Conservation (phyloP, 257 asterid genomes). For the Ophiorrhiza pumila region DNA sequence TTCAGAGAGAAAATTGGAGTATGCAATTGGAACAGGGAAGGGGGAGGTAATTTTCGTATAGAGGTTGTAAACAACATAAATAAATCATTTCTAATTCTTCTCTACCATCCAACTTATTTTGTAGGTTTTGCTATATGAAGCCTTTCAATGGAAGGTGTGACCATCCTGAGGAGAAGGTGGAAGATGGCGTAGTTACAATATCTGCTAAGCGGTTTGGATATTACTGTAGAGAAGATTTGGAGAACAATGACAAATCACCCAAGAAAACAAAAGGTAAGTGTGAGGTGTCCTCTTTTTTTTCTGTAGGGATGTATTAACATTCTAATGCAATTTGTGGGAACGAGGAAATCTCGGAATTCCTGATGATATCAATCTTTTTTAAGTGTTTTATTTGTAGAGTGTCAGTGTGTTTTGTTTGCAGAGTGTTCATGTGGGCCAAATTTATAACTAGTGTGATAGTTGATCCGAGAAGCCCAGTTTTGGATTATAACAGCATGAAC, state of each 20-base stretch:
- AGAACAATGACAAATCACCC: neutral
- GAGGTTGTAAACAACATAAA: neutral
- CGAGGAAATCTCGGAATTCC: neutral
- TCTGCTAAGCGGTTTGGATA: conserved; percentile 43
- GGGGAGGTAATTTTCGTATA: neutral
- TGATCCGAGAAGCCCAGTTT: neutral
- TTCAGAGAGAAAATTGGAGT: neutral
- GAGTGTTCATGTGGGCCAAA: too few relatives aligned
- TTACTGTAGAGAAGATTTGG: conserved; percentile 20
- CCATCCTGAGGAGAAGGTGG: conserved; percentile 52
- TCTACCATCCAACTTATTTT: conserved; percentile 1
- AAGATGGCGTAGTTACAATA: conserved; percentile 51
- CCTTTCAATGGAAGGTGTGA: conserved; percentile 63
- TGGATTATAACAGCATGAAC: neutral
- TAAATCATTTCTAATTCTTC: neutral
- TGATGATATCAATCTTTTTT: neutral
- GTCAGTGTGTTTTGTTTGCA: too few relatives aligned
- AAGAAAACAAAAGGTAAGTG: conserved; percentile 9
- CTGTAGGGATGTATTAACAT: neutral
- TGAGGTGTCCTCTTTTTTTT: neutral
- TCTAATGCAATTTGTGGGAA: neutral
- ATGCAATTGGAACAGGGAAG: neutral
- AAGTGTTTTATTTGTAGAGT: neutral
- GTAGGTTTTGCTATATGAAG: conserved; percentile 75
- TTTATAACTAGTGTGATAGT: too few relatives aligned